Conservation (phyloP, 768 basidiomycete species). For the Roridomyces roridus region DNA sequence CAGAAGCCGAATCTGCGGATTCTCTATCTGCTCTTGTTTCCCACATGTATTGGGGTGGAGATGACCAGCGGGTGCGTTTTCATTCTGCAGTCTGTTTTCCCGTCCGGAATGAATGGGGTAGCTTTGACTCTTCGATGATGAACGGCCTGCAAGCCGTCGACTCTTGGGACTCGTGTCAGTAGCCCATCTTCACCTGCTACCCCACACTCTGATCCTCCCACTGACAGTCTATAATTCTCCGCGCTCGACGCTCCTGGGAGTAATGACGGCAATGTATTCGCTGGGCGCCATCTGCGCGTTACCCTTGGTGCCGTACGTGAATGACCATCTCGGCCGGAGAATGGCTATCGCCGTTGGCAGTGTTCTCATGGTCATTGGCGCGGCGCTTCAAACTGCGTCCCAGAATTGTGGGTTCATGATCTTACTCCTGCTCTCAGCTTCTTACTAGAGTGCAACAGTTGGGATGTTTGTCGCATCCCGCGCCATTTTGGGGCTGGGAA, state of each 20-base stretch:
- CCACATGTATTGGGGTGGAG: conserved; percentile 66
- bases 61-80: conserved; percentile 61
- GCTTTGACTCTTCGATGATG: conserved; percentile 67
- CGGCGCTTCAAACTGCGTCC: too few relatives aligned
- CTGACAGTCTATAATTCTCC: conserved; percentile 58
- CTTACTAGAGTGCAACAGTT: too few relatives aligned
- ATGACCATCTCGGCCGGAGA: conserved; percentile 28
- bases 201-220: not conserved
- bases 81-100: not conserved
- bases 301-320: conserved; percentile 57
- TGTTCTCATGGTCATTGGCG: too few relatives aligned
- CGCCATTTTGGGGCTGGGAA: conserved; percentile 50
- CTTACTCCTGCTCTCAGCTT: not conserved
- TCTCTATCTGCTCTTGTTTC: conserved; percentile 62
- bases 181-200: not conserved
- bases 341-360: too few relatives aligned
- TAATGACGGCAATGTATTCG: conserved; percentile 64
- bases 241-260: conserved; percentile 58
- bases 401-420: conserved; percentile 38
- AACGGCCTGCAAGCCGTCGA: conserved; percentile 66
- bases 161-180: conserved; percentile 60
- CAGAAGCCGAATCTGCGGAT: conserved; percentile 61
- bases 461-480: conserved; percentile 66
- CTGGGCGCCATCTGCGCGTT: conserved; percentile 63
- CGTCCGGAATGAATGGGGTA: conserved; percentile 22